Percentiles rank a stretch among this genome's conserved stretches.
These are phyloP conservation scores for Penicillium rolfsii DNA, from an alignment of 2,329 filamentous ascomycete genomes.

Conservation along the genomic window DNA sequence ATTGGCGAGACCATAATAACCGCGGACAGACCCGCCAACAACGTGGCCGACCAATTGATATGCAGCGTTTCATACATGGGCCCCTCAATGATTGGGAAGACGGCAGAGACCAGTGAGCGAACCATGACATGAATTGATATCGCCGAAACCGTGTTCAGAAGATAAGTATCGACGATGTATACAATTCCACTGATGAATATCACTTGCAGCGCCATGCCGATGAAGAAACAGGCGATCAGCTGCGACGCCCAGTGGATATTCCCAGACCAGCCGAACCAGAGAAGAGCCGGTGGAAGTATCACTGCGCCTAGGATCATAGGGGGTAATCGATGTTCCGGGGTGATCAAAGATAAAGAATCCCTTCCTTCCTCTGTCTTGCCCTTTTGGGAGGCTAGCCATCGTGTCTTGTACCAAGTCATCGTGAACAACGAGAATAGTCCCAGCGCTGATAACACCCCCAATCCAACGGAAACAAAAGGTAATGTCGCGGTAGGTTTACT, in stretches of 20 bases:
- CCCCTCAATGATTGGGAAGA: slow-evolving; percentile 30
- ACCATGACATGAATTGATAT: slow-evolving; percentile 42
- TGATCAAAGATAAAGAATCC: slow-evolving; percentile 7
- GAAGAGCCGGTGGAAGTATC: slow-evolving; percentile 48
- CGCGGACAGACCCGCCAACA: slow-evolving; percentile 39
- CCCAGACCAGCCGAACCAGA: slow-evolving; percentile 53
- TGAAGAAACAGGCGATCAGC: slow-evolving; percentile 46
- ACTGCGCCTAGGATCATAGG: slow-evolving; percentile 49
- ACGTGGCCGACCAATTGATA: slow-evolving; percentile 29
- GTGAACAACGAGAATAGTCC: slow-evolving; percentile 36
- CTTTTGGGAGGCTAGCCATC: slow-evolving; percentile 22
- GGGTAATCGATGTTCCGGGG: slow-evolving; percentile 50
- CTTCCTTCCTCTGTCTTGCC: background rate
- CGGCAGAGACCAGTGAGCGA: slow-evolving; percentile 36
- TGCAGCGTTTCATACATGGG: slow-evolving; percentile 25
- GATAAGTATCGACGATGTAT: slow-evolving; percentile 46
- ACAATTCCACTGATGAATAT: slow-evolving; percentile 44
- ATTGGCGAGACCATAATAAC: slow-evolving; percentile 70
- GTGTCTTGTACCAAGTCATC: slow-evolving; percentile 35
- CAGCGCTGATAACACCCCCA: slow-evolving; percentile 32
- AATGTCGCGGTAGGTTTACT: slow-evolving; percentile 31
- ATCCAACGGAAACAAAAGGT: slow-evolving; percentile 33
- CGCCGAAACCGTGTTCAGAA: slow-evolving; percentile 39
- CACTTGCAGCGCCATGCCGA: slow-evolving; percentile 47
- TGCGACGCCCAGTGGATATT: slow-evolving; percentile 47